Conservation (phyloP, 1,139 yeast species). For the Hansenula lynferdii region DNA sequence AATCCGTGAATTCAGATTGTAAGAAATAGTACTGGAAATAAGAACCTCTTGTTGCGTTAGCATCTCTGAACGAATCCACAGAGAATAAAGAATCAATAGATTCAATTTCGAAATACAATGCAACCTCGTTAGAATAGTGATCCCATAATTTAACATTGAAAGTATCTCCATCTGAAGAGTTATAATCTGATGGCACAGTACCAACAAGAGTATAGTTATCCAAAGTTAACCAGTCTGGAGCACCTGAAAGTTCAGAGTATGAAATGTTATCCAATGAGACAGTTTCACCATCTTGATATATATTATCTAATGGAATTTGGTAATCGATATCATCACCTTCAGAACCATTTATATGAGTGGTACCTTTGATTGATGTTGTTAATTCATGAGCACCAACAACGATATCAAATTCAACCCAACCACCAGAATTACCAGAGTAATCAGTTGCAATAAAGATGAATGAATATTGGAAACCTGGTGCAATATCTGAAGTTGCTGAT, state of each 20-base stretch:
- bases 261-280: conserved; percentile 52
- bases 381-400: conserved; percentile 87
- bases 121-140: conserved; percentile 57
- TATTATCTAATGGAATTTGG: conserved; percentile 52
- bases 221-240: conserved; percentile 60
- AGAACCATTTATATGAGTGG: conserved; percentile 63
- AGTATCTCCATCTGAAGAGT: conserved; percentile 31
- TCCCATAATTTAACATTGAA: conserved; percentile 61
- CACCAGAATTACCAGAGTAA: conserved; percentile 69
- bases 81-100: conserved; percentile 42
- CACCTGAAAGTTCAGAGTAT: conserved; percentile 38
- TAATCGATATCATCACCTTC: conserved; percentile 49
- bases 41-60: conserved; percentile 61
- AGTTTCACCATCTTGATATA: conserved; percentile 54
- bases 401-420: conserved; percentile 62
- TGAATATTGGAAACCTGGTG: conserved; percentile 77
- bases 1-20: conserved; percentile 50
- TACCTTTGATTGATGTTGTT: conserved; percentile 44
- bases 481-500: conserved; percentile 72
- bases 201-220: conserved; percentile 47
- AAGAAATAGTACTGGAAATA: conserved; percentile 52
- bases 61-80: conserved; percentile 42
- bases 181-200: conserved; percentile 44
- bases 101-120: conserved; percentile 46
- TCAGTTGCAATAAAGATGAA: conserved; percentile 79